Base-by-base conservation (phyloP, 1,139 yeast genomes). In the Lodderomyces beijingensis region DNA sequence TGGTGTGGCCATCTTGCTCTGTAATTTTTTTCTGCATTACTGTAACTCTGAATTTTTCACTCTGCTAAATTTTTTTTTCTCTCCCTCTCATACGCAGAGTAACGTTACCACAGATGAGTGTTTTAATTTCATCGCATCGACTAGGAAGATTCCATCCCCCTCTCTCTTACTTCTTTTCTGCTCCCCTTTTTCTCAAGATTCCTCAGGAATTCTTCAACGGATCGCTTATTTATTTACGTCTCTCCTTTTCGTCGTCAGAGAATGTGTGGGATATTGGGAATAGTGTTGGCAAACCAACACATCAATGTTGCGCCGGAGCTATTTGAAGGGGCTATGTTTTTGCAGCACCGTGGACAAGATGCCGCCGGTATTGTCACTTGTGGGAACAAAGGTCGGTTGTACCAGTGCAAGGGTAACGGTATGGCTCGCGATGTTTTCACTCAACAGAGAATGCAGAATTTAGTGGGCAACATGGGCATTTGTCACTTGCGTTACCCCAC, bases 351-450 rank as follows among this genome's bases (percentile, higher is more conserved):
- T 53, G 99, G 99, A 30, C 99, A 91, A 62, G 99, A 91, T 58
- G 99, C 99, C 9, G 96, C 97, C n/a, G 99, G 99, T 43, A 89
- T 91, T 39, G 93, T 87, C 26, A 93, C 98, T 9, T 88, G 96
- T 59, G 98, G 96, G 33, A 68, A 85, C 32, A 79, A 89, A 44
- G 99, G 98, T 44, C 73, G 98, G 39, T 73, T 93, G 38, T 89
- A 87, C 64, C 97, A 91, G 63, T 91, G 97, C 62, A 91, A 91
- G 63, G 99, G 99, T 46, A 91, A 88, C 58, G 99, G 99, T 43
- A 87, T 93, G 96, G 97, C 95, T 37, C 76, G 95, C 50, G 98
- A 91, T 53, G 97, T 91, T 23, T 91, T 91, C 74, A 88, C 95
- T 31, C 85, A 80, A 53, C 65, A 68, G 32, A 74, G 96, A 53